A percentile compares a stretch with the other conserved stretches of the same genome.
phyloP scores from a whole-genome alignment of 1,284 basidiomycete species.

The Megacollybia platyphylla region DNA sequence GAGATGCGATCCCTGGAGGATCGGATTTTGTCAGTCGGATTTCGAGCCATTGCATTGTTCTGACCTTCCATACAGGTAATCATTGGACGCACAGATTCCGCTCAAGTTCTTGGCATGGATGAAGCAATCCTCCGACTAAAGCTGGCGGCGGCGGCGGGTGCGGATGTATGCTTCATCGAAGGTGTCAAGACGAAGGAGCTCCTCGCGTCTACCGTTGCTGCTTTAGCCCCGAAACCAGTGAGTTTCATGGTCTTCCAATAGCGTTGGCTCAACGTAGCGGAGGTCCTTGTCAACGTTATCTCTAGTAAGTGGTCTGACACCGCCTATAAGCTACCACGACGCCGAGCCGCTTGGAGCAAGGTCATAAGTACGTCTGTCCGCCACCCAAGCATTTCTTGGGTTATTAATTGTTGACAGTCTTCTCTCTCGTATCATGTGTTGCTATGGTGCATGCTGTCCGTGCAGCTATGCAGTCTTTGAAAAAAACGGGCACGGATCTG shows the following conservation, averaged over 20 bases:
- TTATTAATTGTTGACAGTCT: slow-evolving; percentile 24
- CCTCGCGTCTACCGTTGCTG: slow-evolving; percentile 48
- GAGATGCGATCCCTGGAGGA: slow-evolving; percentile 55
- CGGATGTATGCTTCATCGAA: slow-evolving; percentile 79
- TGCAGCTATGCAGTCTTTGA: slow-evolving; percentile 59
- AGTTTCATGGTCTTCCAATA: slow-evolving; percentile 7
- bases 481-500: slow-evolving; percentile 67
- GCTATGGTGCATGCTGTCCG: slow-evolving; percentile 62
- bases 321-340: slow-evolving; percentile 55
- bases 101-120: slow-evolving; percentile 72
- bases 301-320: slow-evolving; percentile 66
- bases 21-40: slow-evolving; percentile 45
- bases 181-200: slow-evolving; percentile 63
- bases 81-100: slow-evolving; percentile 75
- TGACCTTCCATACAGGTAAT: slow-evolving; percentile 34
- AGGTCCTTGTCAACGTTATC: slow-evolving; percentile 66
- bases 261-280: slow-evolving; percentile 1
- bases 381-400: background rate
- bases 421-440: slow-evolving; percentile 59
- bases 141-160: slow-evolving; percentile 63
- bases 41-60: background rate
- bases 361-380: slow-evolving; percentile 47
- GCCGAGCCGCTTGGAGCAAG: slow-evolving; percentile 59
- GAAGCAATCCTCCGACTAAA: slow-evolving; percentile 60
- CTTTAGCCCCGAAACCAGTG: slow-evolving; percentile 59